A percentile compares a stretch with the other conserved stretches of the same genome.
Conservation (phyloP, 139 green algal species). For the Spirogloea muscicola region DNA sequence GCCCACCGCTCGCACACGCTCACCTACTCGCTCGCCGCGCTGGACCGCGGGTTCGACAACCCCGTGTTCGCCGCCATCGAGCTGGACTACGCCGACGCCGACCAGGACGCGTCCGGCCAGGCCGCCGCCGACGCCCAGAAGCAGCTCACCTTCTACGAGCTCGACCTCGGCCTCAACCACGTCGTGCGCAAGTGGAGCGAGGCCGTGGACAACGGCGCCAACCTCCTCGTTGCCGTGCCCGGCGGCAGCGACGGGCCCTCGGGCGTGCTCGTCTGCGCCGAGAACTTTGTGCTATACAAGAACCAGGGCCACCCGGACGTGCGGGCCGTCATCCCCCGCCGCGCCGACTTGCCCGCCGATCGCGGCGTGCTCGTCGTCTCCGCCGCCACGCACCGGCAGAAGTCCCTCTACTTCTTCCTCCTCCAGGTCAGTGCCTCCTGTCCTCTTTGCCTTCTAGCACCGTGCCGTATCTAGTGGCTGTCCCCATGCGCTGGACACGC, state of each 20-base stretch:
- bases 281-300: constrained; percentile 98
- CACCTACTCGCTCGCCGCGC: constrained; percentile 69
- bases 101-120: constrained; percentile 59
- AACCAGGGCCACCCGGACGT: constrained; percentile 70
- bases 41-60: constrained; percentile 99
- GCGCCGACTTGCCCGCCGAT: constrained; percentile 72
- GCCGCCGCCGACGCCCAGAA: constrained; percentile 80
- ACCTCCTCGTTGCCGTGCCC: constrained; percentile 91
- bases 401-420: constrained; percentile 90
- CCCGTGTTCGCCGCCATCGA: constrained; percentile 97
- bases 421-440: too few species aligned
- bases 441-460: too few species aligned
- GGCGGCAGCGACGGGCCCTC: constrained; percentile 77
- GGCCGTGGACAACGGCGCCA: constrained; percentile 92
- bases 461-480: too few species aligned
- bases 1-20: constrained; percentile 92
- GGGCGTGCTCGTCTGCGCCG: constrained; percentile 89
- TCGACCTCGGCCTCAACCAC: constrained; percentile 98
- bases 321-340: constrained; percentile 84
- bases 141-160: constrained; percentile 94
- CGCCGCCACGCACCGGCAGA: constrained; percentile 79
- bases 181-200: constrained; percentile 84
- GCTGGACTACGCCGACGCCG: constrained; percentile 88
- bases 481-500: too few species aligned
- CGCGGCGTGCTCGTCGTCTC: constrained; percentile 84